Percentiles rank a stretch among this genome's conserved stretches.
Conservation (phyloP, 176 grass and related monocot genomes). For the Carex pumila region DNA sequence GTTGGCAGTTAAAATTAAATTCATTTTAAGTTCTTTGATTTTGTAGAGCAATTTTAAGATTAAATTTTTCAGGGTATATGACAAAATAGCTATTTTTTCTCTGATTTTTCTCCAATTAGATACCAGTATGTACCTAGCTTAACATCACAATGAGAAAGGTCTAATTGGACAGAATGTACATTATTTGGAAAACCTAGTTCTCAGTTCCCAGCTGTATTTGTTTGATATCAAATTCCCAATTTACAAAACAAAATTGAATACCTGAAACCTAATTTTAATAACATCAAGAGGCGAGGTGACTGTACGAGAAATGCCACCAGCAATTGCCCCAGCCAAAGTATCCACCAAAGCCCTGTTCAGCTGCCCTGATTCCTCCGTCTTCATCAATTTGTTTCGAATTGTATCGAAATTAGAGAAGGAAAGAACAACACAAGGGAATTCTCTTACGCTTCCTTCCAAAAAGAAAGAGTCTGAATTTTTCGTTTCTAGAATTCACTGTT, state of each 20-base stretch:
- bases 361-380: conserved; percentile 56
- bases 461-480: background rate
- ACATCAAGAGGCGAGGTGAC: conserved; percentile 95
- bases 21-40: background rate
- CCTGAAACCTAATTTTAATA: conserved; percentile 99
- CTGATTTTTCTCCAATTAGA: background rate
- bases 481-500: background rate
- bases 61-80: background rate
- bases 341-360: conserved; percentile 63
- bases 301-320: conserved; percentile 80
- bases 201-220: background rate
- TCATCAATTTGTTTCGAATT: background rate
- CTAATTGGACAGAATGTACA: background rate
- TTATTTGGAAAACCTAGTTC: background rate
- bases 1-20: background rate
- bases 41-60: background rate
- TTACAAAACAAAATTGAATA: background rate
- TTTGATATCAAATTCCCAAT: background rate
- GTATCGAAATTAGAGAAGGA: background rate
- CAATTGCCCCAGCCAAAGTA: conserved; percentile 64
- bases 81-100: background rate
- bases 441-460: background rate
- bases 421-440: background rate
- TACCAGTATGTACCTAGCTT: background rate
- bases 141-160: background rate